Percentiles rank a stretch among this genome's conserved stretches.
Conservation (phyloP, 2,329 filamentous ascomycete genomes). For the Plectosphaerella cucumerina region DNA sequence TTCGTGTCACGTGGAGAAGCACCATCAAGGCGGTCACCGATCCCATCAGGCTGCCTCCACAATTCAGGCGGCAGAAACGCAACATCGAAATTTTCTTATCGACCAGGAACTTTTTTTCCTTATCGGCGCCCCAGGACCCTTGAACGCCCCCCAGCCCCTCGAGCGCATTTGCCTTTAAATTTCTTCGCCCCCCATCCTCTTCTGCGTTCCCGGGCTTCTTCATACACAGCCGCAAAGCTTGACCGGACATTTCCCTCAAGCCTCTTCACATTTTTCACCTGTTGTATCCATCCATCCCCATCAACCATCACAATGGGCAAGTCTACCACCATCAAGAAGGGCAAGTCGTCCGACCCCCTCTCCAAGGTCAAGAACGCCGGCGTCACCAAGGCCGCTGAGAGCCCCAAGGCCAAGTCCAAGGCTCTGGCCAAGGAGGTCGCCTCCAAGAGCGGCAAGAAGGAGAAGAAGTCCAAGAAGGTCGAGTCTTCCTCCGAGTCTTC, state of each 20-base stretch:
- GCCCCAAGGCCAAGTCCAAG: constrained; percentile 64
- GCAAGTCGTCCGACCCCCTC: constrained; percentile 47
- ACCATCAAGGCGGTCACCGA: neutral
- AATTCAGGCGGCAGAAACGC: constrained; percentile 9
- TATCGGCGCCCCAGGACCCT: constrained; percentile 9
- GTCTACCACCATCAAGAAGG: constrained; percentile 41
- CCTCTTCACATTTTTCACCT: constrained; percentile 4
- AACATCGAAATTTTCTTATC: constrained; percentile 6
- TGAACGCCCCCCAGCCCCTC: constrained; percentile 9
- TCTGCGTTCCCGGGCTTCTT: neutral
- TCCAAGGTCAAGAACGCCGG: constrained; percentile 60
- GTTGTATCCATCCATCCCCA: neutral
- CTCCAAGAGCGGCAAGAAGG: constrained; percentile 41
- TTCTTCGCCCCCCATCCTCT: neutral
- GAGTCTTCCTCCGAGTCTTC: constrained; percentile 20
- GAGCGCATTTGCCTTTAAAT: constrained; percentile 8
- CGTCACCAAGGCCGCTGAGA: constrained; percentile 63
- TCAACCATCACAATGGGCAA: constrained; percentile 54
- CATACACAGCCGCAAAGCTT: constrained; percentile 1
- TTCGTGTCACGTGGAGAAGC: neutral
- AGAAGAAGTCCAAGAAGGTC: constrained; percentile 42
- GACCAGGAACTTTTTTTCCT: neutral
- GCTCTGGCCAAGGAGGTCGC: constrained; percentile 57
- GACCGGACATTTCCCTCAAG: constrained; percentile 6
- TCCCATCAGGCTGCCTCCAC: neutral